Base-by-base conservation (phyloP, 1,284 basidiomycete genomes). In the Sanguinoderma infundibulare region DNA sequence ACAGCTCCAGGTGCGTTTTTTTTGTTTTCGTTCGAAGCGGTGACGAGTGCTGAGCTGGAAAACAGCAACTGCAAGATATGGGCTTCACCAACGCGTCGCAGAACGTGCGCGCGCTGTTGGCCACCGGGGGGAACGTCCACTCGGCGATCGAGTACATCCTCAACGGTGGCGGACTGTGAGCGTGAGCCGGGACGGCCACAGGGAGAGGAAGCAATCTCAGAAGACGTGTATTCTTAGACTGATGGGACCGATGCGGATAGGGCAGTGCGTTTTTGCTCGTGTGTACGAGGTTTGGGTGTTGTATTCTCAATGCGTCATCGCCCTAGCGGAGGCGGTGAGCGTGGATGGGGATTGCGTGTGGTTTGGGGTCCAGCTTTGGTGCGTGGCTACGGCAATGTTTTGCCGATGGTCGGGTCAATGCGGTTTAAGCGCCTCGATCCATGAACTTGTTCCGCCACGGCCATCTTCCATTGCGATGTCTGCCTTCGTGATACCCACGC, bases 141-240 rank as follows among this genome's bases (percentile, higher is more conserved):
- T 84, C 89, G 28, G 94, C 95, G 39, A 92, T 97, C 69, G 95
- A 96, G 77, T 94, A 96, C 72, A 95, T 97, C 67, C 83, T 97
- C 62, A 77, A 81, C 49, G 93, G 93, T 1, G 90, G 91, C 12
- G 91, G 91, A 28, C 46, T 91, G 64, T 90, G 76, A 63, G 15
- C 15, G 35, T 14, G 28, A 46, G 49, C 24, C 24, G 8, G 42
- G 42, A 15, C 15, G 22, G 24, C 34, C n/a, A n/a, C n/a, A 15
- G 28, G 10, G 3, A 26, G 39, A 40, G 39, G 39, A 20, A 5
- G 39, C 22, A 40, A 40, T 40, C 6, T 17, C n/a, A n/a, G n/a
- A n/a, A n/a, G n/a, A n/a, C n/a, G 39, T 46, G 42, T 46, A 46
- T 46, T 46, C 42, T 22, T 46, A 46, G 42, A 46, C 42, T 26